Evolutionary conservation across 768 basidiomycete species (phyloP).

Genomic region (Auriscalpium orientale): DNA sequence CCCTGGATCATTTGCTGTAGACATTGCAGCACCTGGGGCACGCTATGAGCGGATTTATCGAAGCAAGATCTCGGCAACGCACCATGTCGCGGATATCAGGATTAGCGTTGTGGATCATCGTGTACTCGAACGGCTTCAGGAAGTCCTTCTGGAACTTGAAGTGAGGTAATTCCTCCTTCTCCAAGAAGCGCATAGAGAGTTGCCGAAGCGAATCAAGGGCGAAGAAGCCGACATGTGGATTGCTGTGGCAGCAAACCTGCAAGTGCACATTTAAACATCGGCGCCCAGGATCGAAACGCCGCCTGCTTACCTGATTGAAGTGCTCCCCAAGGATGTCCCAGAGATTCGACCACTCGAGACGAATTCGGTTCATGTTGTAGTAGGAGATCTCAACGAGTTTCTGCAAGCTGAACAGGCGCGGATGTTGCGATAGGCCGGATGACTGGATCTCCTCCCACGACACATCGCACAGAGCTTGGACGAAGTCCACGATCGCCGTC

Average conservation of each 20-base stretch:
- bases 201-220: constrained; percentile 95
- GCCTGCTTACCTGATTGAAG: constrained; percentile 78
- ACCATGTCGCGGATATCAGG: constrained; percentile 97
- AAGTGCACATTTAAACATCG: constrained; percentile 7
- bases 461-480: constrained; percentile 89
- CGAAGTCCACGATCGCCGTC: constrained; percentile 97
- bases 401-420: constrained; percentile 92
- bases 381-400: constrained; percentile 99
- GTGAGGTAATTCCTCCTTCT: constrained; percentile 95
- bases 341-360: constrained; percentile 95
- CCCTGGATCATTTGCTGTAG: constrained; percentile 98
- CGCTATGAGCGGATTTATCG: not conserved
- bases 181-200: constrained; percentile 95
- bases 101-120: constrained; percentile 94
- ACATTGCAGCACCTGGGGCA: constrained; percentile 81
- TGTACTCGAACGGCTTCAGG: constrained; percentile 94
- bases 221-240: constrained; percentile 93
- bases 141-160: constrained; percentile 99
- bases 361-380: constrained; percentile 98
- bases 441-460: constrained; percentile 99
- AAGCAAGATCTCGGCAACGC: constrained; percentile 2
- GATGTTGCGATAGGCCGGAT: constrained; percentile 88
- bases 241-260: constrained; percentile 97
- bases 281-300: not conserved
- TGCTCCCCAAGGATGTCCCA: constrained; percentile 99